phyloP scores from a whole-genome alignment of 176 grass and related monocot genomes.

The Zea mays region Zm-B73-REFERENCE-NAM-5.0 NC_050104.1:30003501-30004000 shows the following conservation, averaged over 20 bases:
- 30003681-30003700: background rate
- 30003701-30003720: background rate
- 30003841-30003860: too few species aligned
- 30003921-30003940: too few species aligned
- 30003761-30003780: too few species aligned
- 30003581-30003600: slow-evolving; percentile 7
- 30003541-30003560: background rate
- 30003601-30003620: slow-evolving; percentile 1
- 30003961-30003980: too few species aligned
- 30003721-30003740: background rate
- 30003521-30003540: background rate
- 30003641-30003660: background rate
- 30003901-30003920: too few species aligned
- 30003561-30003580: background rate
- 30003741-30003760: background rate
- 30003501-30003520: background rate
- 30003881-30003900: too few species aligned
- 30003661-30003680: background rate
- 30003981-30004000: too few species aligned
- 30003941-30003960: too few species aligned
- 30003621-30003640: background rate
- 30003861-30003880: too few species aligned
- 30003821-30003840: background rate
- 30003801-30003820: background rate
- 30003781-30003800: too few species aligned